These are phyloP conservation scores for Lentinula guzmanii DNA, from an alignment of 768 basidiomycete genomes.

Conservation along the genomic window DNA sequence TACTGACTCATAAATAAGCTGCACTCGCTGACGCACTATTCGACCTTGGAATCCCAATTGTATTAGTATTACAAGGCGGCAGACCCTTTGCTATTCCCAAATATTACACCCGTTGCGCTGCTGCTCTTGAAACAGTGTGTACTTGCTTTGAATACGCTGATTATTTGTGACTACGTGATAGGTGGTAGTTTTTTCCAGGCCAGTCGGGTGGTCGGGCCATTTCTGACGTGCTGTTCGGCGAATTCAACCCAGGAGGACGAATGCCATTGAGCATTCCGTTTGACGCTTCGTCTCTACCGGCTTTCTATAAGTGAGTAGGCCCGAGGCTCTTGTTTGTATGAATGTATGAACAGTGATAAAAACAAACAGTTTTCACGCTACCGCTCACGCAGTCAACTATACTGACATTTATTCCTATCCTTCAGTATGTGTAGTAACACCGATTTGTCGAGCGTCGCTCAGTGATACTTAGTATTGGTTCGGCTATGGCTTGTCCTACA, in stretches of 20 bases:
- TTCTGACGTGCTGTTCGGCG: conserved; percentile 18
- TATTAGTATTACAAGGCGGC: conserved; percentile 18
- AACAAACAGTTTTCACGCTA: conserved; percentile 14
- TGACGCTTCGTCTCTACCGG: conserved; percentile 15
- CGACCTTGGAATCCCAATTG: conserved; percentile 16
- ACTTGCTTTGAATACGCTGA: neutral
- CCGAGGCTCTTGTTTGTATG: neutral
- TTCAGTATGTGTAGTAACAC: conserved; percentile 6
- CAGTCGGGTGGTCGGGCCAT: conserved; percentile 22
- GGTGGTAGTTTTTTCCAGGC: conserved; percentile 17
- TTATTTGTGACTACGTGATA: neutral
- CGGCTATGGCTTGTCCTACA: conserved; percentile 20
- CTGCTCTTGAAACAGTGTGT: conserved; percentile 16
- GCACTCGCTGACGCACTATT: conserved; percentile 18
- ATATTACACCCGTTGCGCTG: conserved; percentile 15
- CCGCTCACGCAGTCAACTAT: conserved; percentile 15
- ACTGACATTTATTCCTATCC: conserved; percentile 17
- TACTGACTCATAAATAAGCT: conserved; percentile 6
- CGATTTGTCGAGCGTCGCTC: neutral
- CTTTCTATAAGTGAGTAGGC: conserved; percentile 17
- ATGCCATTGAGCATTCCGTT: conserved; percentile 19
- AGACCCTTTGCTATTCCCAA: conserved; percentile 20
- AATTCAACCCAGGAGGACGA: conserved; percentile 19
- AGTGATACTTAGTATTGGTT: conserved; percentile 14
- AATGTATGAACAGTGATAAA: neutral